Percentiles rank a stretch among this genome's conserved stretches.
Evolutionary conservation across 306 rosid species (phyloP).

Genomic region (Luffa aegyptiaca): DNA sequence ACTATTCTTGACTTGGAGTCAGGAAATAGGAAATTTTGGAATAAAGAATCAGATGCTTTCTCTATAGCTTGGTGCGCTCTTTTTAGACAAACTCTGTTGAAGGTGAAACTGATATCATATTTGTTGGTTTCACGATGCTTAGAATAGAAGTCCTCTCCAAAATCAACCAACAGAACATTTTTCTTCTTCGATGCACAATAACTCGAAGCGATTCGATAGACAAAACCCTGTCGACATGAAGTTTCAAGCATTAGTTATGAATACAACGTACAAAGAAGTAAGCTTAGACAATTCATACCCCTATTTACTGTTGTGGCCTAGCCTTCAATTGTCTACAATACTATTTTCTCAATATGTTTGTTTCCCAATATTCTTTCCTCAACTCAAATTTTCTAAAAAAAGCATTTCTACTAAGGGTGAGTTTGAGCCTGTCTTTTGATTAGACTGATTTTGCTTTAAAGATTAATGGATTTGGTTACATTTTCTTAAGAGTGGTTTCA

Average conservation of each 20-base stretch:
- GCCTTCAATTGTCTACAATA: not conserved
- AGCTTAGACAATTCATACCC: too few species aligned
- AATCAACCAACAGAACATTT: conserved; percentile 13
- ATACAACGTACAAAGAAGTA: not conserved
- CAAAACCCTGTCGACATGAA: conserved; percentile 11
- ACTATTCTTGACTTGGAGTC: not conserved
- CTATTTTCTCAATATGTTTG: too few species aligned
- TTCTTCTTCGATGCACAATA: not conserved
- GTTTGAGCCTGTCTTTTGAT: too few species aligned
- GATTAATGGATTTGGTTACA: too few species aligned
- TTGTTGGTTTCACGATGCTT: not conserved
- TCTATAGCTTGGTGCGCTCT: conserved; percentile 25
- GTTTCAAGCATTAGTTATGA: not conserved
- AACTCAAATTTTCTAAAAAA: not conserved
- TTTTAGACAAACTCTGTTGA: conserved; percentile 27
- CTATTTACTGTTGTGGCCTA: not conserved
- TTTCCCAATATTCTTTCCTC: not conserved
- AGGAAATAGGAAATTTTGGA: conserved; percentile 21
- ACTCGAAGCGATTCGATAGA: not conserved
- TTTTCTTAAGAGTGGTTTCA: too few species aligned
- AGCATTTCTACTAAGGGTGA: too few species aligned
- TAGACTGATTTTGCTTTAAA: too few species aligned
- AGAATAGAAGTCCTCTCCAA: conserved; percentile 11
- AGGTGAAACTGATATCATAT: conserved; percentile 27
- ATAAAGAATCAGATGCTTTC: conserved; percentile 9